phyloP scores from a whole-genome alignment of 306 rosid species.

The Prunus mume region DNA sequence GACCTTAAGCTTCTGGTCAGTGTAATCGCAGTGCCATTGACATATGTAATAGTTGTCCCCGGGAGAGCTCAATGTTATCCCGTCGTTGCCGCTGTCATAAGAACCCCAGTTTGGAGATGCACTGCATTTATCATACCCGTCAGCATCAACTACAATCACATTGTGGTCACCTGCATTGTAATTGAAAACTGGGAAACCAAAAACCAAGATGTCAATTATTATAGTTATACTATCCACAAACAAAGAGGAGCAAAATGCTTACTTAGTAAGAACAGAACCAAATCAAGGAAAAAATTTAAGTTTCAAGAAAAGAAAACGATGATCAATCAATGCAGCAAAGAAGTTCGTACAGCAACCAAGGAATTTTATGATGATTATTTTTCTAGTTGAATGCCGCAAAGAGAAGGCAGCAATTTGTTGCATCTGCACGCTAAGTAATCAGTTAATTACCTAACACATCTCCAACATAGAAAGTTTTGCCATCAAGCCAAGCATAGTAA shows the following conservation, averaged over 20 bases:
- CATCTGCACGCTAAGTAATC: background rate
- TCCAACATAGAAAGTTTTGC: constrained; percentile 4
- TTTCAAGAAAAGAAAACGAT: too few species aligned
- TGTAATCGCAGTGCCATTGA: constrained; percentile 1
- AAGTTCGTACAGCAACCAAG: too few species aligned
- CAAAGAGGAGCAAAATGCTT: too few species aligned
- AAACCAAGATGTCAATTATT: background rate
- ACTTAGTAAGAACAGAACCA: too few species aligned
- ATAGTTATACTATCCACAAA: too few species aligned
- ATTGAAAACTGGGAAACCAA: background rate
- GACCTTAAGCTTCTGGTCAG: constrained; percentile 3
- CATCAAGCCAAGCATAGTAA: constrained; percentile 9
- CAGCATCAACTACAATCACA: background rate
- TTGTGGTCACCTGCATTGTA: background rate
- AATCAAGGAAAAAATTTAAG: background rate
- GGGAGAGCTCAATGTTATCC: background rate
- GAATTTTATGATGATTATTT: too few species aligned
- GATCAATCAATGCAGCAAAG: background rate
- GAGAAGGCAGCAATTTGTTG: background rate
- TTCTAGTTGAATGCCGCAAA: too few species aligned
- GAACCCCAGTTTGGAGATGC: background rate
- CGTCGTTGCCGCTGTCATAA: background rate
- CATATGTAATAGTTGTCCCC: constrained; percentile 6
- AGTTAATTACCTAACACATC: constrained; percentile 6
- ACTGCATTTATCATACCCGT: constrained; percentile 4